A percentile compares a stretch with the other conserved stretches of the same genome.
Conservation (phyloP, 352 stramenopile species). For the Phytophthora chlamydospora region DNA sequence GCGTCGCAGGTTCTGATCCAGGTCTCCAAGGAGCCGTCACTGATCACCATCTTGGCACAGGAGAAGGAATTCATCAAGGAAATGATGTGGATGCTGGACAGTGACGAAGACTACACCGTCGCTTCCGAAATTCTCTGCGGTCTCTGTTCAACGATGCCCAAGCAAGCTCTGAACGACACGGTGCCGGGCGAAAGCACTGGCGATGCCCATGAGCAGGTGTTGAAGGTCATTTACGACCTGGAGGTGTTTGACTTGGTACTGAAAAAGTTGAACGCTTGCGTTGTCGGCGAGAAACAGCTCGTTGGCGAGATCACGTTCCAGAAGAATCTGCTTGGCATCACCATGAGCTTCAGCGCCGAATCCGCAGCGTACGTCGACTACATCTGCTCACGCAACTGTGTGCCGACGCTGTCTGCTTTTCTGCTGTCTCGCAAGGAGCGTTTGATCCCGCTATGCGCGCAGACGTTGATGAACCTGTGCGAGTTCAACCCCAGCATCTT, state of each 20-base stretch:
- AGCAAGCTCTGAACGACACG: conserved; percentile 25
- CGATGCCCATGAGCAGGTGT: conserved; percentile 48
- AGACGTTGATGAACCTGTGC: conserved; percentile 82
- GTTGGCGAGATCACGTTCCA: conserved; percentile 83
- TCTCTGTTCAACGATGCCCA: conserved; percentile 59
- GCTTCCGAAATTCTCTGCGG: conserved; percentile 77
- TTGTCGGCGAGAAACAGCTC: conserved; percentile 70
- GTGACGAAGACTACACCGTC: conserved; percentile 72
- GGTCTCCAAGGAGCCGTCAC: conserved; percentile 60
- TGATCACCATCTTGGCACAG: conserved; percentile 58
- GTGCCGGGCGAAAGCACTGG: conserved; percentile 13
- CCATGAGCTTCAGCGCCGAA: conserved; percentile 74
- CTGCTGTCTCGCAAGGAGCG: conserved; percentile 72
- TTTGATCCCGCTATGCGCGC: conserved; percentile 65
- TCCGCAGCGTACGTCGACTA: conserved; percentile 62
- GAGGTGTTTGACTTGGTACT: conserved; percentile 68
- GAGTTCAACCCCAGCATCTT: conserved; percentile 76
- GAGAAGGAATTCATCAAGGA: conserved; percentile 72
- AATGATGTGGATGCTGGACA: conserved; percentile 75
- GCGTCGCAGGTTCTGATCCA: conserved; percentile 75
- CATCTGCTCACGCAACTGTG: conserved; percentile 62
- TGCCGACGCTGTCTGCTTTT: conserved; percentile 63
- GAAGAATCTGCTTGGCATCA: conserved; percentile 75
- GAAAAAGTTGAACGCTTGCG: conserved; percentile 73
- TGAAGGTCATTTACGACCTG: conserved; percentile 67